Evolutionary conservation across 495 filamentous ascomycete genomes (phyloP), one percentile per base, ranked within the genome.

Genomic region (Penicillium dipodomyicola): DNA sequence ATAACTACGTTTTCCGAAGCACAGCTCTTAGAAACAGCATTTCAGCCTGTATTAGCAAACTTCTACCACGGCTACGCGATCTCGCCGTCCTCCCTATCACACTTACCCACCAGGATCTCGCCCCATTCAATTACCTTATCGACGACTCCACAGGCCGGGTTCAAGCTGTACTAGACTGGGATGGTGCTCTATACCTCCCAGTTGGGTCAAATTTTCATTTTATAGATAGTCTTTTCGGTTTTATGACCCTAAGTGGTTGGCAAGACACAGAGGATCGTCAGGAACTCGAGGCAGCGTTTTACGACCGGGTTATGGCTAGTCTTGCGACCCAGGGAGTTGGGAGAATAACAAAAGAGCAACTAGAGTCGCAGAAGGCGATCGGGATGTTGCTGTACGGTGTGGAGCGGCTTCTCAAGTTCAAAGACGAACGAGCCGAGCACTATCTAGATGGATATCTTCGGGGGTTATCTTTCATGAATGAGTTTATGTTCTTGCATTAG

Each of bases 401-500:
- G 25, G 58, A 61, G 35, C 58, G 58, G 48, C 58, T 61, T 56
- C 58, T 61, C 49, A 56, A 53, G 49, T 61, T 56, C 42, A 56
- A 61, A 53, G 53, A 61, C 27, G 53, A 61, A 52, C 58, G 48
- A 56, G n/a, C 58, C 35, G 58, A 61, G 52, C 48, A 56, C 22
- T 22, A 22, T 2, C 20, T 61, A 56, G 44, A 56, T 52, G 49
- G 58, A 22, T 45, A 61, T 53, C 52, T 56, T 52, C 48, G 27
- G 42, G 41, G 49, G n/a, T 56, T 61, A 37, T 61, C 43, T 54
- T 22, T 22, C 2, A 22, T 22, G 22, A 2, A 22, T 3, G 2
- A 22, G 22, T 2, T 22, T 2, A 22, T 3, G 22, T 3, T 22
- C 22, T 2, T 2, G 22, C 2, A 22, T 22, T 22, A 22, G 22